Conservation (phyloP, 2,329 filamentous ascomycete genomes). For the Microcyclospora pomicola region DNA sequence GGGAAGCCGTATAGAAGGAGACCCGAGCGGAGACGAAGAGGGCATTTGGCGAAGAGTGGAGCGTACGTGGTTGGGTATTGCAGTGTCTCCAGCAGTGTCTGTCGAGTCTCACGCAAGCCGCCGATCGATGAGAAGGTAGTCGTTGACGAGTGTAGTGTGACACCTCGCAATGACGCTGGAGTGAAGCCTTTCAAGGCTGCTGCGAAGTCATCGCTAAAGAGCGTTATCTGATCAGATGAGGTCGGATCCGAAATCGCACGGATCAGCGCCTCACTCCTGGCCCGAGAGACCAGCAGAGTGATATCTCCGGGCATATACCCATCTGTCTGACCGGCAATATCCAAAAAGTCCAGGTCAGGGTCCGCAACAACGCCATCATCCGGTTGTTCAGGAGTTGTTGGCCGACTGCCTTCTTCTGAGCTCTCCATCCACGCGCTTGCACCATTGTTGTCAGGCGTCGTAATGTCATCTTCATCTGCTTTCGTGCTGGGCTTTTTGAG, state of each 20-base stretch:
- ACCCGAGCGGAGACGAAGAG: slow-evolving; percentile 83
- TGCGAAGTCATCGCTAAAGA: slow-evolving; percentile 66
- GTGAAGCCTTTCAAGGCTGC: slow-evolving; percentile 83
- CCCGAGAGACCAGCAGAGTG: slow-evolving; percentile 68
- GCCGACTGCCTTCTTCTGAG: slow-evolving; percentile 34
- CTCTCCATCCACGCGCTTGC: slow-evolving; percentile 56
- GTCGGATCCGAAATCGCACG: slow-evolving; percentile 47
- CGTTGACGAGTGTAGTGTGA: slow-evolving; percentile 82
- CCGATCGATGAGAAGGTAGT: slow-evolving; percentile 90
- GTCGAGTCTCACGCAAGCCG: slow-evolving; percentile 70
- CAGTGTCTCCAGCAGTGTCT: slow-evolving; percentile 84
- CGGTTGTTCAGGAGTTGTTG: slow-evolving; percentile 22
- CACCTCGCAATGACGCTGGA: slow-evolving; percentile 84
- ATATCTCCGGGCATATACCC: slow-evolving; percentile 97
- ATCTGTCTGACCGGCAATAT: slow-evolving; percentile 85
- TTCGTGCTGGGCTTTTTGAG: slow-evolving; percentile 31
- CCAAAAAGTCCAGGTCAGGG: slow-evolving; percentile 71
- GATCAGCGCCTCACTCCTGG: slow-evolving; percentile 84
- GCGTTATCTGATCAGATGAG: slow-evolving; percentile 41
- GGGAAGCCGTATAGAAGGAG: slow-evolving; percentile 88
- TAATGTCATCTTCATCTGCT: slow-evolving; percentile 4
- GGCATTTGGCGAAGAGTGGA: slow-evolving; percentile 92
- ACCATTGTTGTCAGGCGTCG: slow-evolving; percentile 6
- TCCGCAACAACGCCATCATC: slow-evolving; percentile 58
- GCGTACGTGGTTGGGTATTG: slow-evolving; percentile 97